A percentile compares a stretch with the other conserved stretches of the same genome.
These are phyloP conservation scores for Sclerotinia glacialis DNA, from an alignment of 2,329 filamentous ascomycete genomes.

Conservation along the genomic window DNA sequence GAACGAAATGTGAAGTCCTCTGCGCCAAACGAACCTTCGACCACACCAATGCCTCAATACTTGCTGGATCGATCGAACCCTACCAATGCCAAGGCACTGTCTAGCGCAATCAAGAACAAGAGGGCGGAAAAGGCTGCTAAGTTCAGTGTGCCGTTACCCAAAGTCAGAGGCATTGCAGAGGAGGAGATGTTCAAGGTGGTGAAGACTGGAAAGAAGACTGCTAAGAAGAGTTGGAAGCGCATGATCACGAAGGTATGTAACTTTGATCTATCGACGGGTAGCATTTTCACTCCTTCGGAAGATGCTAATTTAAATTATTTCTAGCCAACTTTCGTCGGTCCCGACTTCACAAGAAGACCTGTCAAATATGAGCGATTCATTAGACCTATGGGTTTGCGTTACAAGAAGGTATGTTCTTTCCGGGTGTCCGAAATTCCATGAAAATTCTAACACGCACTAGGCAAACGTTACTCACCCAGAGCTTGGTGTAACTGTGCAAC, in stretches of 20 bases:
- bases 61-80: constrained; percentile 75
- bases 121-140: constrained; percentile 89
- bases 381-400: constrained; percentile 71
- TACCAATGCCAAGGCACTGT: constrained; percentile 64
- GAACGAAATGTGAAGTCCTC: constrained; percentile 91
- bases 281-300: not conserved
- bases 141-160: constrained; percentile 88
- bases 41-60: constrained; percentile 84
- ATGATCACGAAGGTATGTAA: constrained; percentile 55
- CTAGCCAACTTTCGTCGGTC: constrained; percentile 73
- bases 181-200: constrained; percentile 98
- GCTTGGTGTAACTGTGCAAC: constrained; percentile 80
- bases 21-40: constrained; percentile 72
- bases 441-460: constrained; percentile 7
- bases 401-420: constrained; percentile 58
- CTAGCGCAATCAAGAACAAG: constrained; percentile 92
- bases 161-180: constrained; percentile 89
- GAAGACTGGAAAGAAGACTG: constrained; percentile 91
- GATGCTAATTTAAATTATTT: not conserved
- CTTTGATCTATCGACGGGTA: not conserved
- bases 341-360: constrained; percentile 81
- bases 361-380: constrained; percentile 72
- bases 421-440: too few species aligned
- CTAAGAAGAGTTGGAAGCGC: constrained; percentile 67
- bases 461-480: constrained; percentile 70